Evolutionary conservation across 1,284 basidiomycete genomes (phyloP).

Genomic region (Moesziomyces globuligerus): DNA sequence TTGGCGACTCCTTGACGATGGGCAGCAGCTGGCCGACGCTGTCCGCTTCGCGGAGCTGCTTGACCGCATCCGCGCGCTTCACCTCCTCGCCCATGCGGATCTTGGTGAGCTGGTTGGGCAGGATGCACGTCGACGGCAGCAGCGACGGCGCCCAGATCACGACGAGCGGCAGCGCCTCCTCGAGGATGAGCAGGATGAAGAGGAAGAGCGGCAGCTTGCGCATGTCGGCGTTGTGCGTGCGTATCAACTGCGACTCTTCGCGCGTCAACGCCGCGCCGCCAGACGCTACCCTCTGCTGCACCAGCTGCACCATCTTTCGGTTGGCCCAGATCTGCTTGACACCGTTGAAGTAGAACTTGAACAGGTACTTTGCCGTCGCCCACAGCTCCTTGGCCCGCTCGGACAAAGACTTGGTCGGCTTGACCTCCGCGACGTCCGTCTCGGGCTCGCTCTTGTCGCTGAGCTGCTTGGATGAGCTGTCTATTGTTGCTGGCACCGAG

Average conservation of each 20-base stretch:
- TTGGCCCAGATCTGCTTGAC: constrained; percentile 66
- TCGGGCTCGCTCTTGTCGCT: constrained; percentile 4
- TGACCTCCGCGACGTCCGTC: constrained; percentile 9
- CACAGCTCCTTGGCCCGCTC: constrained; percentile 49
- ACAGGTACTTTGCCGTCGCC: constrained; percentile 62
- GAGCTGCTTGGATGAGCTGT: background rate
- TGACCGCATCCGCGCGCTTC: constrained; percentile 44
- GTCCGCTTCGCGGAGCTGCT: constrained; percentile 20
- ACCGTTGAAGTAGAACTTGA: constrained; percentile 65
- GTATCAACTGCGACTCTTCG: constrained; percentile 55
- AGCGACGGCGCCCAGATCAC: constrained; percentile 85
- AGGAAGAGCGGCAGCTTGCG: constrained; percentile 82
- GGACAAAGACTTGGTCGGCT: constrained; percentile 26
- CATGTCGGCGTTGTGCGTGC: constrained; percentile 57
- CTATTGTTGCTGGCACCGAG: constrained; percentile 4
- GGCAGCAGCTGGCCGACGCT: constrained; percentile 33
- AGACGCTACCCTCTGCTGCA: constrained; percentile 30
- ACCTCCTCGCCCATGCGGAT: constrained; percentile 59
- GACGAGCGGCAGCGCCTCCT: constrained; percentile 83
- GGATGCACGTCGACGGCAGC: constrained; percentile 84
- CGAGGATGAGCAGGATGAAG: constrained; percentile 78
- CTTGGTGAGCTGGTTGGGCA: constrained; percentile 78
- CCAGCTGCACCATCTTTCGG: constrained; percentile 37
- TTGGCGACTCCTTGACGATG: constrained; percentile 5
- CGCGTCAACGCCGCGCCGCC: constrained; percentile 40